Percentiles rank a stretch among this genome's conserved stretches.
Evolutionary conservation across 148 eudicot species (phyloP).

Genomic region (Spergularia marina): DNA sequence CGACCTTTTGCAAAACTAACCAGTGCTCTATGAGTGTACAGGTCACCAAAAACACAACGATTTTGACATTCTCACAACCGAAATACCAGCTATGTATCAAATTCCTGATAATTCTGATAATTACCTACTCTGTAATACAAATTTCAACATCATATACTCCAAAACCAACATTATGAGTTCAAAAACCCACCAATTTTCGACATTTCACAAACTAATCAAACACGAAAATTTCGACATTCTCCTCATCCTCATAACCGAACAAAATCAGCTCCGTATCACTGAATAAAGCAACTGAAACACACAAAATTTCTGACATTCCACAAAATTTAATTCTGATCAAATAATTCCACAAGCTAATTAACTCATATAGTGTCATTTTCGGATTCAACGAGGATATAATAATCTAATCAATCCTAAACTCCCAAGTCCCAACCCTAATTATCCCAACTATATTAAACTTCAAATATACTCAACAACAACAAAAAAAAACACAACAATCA

Average conservation of each 20-base stretch:
- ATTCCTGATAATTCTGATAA: too few relatives aligned
- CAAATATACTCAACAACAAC: too few relatives aligned
- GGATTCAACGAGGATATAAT: not conserved
- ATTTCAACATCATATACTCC: too few relatives aligned
- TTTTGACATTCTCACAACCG: not conserved
- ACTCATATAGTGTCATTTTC: not conserved
- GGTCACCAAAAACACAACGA: not conserved
- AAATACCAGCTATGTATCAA: too few relatives aligned
- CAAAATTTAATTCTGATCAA: slow-evolving; percentile 3
- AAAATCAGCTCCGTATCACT: too few relatives aligned
- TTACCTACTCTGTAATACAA: too few relatives aligned
- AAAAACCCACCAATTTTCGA: not conserved
- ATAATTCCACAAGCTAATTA: not conserved
- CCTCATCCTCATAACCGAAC: not conserved
- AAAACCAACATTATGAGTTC: not conserved
- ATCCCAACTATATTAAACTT: not conserved
- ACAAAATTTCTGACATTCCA: not conserved
- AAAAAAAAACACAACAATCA: too few relatives aligned
- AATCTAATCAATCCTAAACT: not conserved
- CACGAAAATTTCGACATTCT: not conserved
- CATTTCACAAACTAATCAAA: not conserved
- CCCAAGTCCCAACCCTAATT: not conserved
- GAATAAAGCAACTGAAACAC: too few relatives aligned
- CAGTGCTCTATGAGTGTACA: not conserved
- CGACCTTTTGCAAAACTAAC: not conserved